phyloP scores from a whole-genome alignment of 192 early-diverging fungal genomes.

The Jimgerdemannia lactiflua region DNA sequence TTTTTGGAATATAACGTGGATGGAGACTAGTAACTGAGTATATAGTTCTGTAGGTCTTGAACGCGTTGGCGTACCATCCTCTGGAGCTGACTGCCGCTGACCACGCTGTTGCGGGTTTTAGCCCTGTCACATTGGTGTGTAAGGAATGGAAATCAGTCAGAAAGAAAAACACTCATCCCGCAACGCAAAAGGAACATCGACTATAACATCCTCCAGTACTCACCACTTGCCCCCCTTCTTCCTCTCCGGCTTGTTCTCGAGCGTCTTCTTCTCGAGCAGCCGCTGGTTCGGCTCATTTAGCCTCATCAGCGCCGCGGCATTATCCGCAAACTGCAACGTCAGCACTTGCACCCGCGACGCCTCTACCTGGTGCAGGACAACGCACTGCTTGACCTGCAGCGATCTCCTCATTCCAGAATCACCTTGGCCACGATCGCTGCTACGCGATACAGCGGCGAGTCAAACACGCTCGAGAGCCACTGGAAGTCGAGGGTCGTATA shows the following conservation, averaged over 20 bases:
- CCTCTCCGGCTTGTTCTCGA: conserved; percentile 33
- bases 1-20: too few species aligned
- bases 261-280: conserved; percentile 73
- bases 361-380: conserved; percentile 81
- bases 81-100: neutral
- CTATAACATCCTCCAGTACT: too few species aligned
- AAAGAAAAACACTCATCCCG: too few species aligned
- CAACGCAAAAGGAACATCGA: too few species aligned
- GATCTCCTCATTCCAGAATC: conserved; percentile 92
- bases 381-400: conserved; percentile 75
- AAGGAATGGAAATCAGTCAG: too few species aligned
- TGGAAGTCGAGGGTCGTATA: conserved; percentile 86
- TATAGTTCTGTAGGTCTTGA: too few species aligned
- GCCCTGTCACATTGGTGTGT: too few species aligned
- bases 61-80: neutral
- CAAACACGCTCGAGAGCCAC: conserved; percentile 88
- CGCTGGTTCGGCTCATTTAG: conserved; percentile 95
- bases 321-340: conserved; percentile 85
- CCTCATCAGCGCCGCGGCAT: conserved; percentile 78
- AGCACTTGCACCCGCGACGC: conserved; percentile 79
- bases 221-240: conserved; percentile 6
- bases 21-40: too few species aligned
- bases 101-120: too few species aligned
- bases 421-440: conserved; percentile 84
- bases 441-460: conserved; percentile 60